Conservation (phyloP, 305 asterid species). For the Fraxinus velutina region DNA sequence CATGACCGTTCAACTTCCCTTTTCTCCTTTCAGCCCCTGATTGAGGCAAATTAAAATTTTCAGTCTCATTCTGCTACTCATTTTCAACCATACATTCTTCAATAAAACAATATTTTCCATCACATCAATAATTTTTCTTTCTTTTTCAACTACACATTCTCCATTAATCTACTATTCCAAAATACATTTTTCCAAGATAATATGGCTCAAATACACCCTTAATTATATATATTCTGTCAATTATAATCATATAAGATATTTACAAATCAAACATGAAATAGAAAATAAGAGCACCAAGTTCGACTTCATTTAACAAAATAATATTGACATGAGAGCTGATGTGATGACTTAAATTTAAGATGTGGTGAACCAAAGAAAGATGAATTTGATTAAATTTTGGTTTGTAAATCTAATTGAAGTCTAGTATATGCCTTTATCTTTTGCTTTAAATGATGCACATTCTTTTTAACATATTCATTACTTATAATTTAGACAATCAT, state of each 20-base stretch:
- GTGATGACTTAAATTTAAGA: neutral
- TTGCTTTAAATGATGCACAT: neutral
- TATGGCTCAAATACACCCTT: no score
- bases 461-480: neutral
- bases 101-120: no score
- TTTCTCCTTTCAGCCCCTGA: neutral
- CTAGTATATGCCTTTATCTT: neutral
- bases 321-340: neutral
- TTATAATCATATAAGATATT: neutral
- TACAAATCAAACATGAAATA: neutral
- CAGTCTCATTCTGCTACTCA: no score
- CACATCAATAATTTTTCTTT: no score
- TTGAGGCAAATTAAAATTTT: no score
- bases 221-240: neutral
- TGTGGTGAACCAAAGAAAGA: neutral
- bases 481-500: neutral
- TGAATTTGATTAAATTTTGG: neutral
- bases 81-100: no score
- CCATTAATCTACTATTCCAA: no score
- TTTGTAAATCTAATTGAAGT: neutral
- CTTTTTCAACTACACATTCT: no score
- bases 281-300: neutral
- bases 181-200: no score
- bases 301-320: neutral
- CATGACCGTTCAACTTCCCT: neutral